Base-by-base conservation (phyloP, 768 basidiomycete species). In the Amanita exitialis region DNA sequence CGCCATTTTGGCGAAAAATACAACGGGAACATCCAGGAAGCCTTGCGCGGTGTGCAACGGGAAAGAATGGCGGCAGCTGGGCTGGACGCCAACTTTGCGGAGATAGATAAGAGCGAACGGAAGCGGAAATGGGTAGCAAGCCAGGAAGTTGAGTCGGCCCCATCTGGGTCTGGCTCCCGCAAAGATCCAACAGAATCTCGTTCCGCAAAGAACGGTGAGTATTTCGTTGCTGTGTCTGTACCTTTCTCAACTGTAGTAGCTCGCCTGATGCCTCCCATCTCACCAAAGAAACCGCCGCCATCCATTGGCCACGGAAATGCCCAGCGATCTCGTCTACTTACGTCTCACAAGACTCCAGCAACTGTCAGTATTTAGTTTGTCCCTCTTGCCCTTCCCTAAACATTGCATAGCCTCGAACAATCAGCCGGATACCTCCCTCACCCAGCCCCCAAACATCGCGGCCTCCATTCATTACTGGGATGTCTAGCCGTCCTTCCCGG, bases 1-100 rank as follows among this genome's bases (percentile, higher is more conserved):
- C 78, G 78, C 55, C 86, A 89, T 39, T 88, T 90, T 63, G 82
- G 80, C 15, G 77, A 79, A 53, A 86, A 84, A 61, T 90, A 89
- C 65, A 72, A 82, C 47, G 88, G 85, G 2, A 82, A 88, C 58
- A 69, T 87, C 21, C 84, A 87, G 59, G 78, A 77, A 7, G 84
- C 83, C 36, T 64, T 87, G 53, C 73, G 80, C 53, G 86, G 82
- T 1, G 64, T 83, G 44, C 83, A 85, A 65, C 80, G 74, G 59
- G 83, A 85, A 53, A 71, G 73, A 51, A 67, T 87, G 51, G 71
- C 68, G 13, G 72, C 72, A 18, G 70, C 70, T 25, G 74, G 74
- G 21, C 76, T 71, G 18, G 75, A 73, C 45, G 75, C 71, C 5
- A 70, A 70, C 13, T 61, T 72, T 41, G 72, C 74, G 2, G 80